Evolutionary conservation across 495 filamentous ascomycete species (phyloP).

Genomic region (Penicillium antarcticum): DNA sequence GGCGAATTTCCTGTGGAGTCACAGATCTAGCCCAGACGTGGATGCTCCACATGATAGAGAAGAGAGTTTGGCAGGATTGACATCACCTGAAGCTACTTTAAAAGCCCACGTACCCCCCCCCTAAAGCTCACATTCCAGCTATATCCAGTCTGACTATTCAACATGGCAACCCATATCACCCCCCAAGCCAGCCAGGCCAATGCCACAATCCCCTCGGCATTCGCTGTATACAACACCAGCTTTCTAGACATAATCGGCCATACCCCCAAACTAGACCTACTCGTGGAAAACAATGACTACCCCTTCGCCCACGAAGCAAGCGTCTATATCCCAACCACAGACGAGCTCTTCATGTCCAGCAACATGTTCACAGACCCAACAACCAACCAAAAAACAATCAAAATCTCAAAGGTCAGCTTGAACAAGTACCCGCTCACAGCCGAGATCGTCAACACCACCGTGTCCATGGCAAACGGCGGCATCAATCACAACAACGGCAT

Average conservation of each 20-base stretch:
- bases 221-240: constrained; percentile 28
- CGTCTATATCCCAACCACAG: constrained; percentile 49
- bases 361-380: constrained; percentile 37
- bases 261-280: constrained; percentile 32
- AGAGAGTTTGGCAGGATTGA: not conserved
- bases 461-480: constrained; percentile 56
- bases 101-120: not conserved
- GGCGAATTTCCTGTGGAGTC: not conserved
- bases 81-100: not conserved
- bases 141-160: too few relatives aligned
- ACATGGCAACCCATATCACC: not conserved
- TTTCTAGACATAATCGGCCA: constrained; percentile 37
- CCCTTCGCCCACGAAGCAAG: constrained; percentile 61
- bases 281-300: constrained; percentile 34
- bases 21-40: too few relatives aligned
- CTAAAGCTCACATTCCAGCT: not conserved
- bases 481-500: constrained; percentile 42
- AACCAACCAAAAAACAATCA: constrained; percentile 31
- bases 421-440: constrained; percentile 28
- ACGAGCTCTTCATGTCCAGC: constrained; percentile 60
- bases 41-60: too few relatives aligned
- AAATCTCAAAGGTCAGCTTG: constrained; percentile 34
- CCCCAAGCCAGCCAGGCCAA: constrained; percentile 6
- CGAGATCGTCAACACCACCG: constrained; percentile 35
- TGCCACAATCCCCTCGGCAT: constrained; percentile 15